A percentile compares a stretch with the other conserved stretches of the same genome.
These are phyloP conservation scores for Xylaria sp. DNA, from an alignment of 2,329 filamentous ascomycete genomes.

Conservation along the genomic window DNA sequence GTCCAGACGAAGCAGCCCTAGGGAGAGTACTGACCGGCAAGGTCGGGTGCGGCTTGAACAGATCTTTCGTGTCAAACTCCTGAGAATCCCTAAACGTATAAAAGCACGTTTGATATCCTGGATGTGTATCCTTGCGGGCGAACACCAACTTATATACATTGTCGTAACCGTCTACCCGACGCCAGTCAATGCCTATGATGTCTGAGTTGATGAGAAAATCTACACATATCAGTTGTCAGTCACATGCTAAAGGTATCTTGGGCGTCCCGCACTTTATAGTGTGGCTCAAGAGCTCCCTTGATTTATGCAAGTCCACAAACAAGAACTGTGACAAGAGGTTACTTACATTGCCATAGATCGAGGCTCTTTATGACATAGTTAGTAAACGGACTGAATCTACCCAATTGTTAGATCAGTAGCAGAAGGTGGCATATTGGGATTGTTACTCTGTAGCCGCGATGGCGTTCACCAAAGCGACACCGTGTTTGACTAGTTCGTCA, in stretches of 20 bases:
- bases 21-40: not conserved
- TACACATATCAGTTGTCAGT: not conserved
- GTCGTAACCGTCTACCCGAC: constrained; percentile 34
- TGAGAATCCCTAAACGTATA: constrained; percentile 26
- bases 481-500: not conserved
- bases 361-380: not conserved
- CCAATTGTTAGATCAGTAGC: not conserved
- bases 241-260: not conserved
- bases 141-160: constrained; percentile 45
- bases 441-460: not conserved
- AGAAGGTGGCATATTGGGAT: not conserved
- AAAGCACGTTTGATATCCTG: constrained; percentile 30
- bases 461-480: not conserved
- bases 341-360: not conserved
- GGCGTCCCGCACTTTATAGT: not conserved
- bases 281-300: not conserved
- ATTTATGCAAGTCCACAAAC: not conserved
- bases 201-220: constrained; percentile 48
- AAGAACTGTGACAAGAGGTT: no score
- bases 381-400: not conserved
- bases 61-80: constrained; percentile 29
- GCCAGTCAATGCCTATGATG: constrained; percentile 46
- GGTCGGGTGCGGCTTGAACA: constrained; percentile 27
- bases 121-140: constrained; percentile 39
- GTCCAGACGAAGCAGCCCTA: not conserved